A percentile compares a stretch with the other conserved stretches of the same genome.
These are phyloP conservation scores for Colletotrichum gigasporum DNA, from an alignment of 2,329 filamentous ascomycete genomes.

Conservation along the genomic window DNA sequence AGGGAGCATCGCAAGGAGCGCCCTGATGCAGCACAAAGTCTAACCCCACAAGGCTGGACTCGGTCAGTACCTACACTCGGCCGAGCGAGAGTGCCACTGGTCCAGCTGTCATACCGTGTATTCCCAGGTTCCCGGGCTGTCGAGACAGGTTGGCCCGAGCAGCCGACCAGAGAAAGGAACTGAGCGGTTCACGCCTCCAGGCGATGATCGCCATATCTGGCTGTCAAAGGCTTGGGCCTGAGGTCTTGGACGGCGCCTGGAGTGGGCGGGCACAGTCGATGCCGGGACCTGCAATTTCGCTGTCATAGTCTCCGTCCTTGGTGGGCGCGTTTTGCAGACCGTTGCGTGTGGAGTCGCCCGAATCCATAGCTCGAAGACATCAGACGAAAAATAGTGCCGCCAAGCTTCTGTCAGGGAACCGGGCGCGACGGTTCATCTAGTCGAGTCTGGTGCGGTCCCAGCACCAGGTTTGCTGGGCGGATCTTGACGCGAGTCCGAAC, in stretches of 20 bases:
- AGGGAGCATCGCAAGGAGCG: slow-evolving; percentile 19
- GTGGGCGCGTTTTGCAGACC: background rate
- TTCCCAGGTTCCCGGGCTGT: slow-evolving; percentile 3
- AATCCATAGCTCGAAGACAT: slow-evolving; percentile 13
- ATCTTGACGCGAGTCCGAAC: slow-evolving; percentile 5
- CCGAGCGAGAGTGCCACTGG: slow-evolving; percentile 11
- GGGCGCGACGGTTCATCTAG: slow-evolving; percentile 14
- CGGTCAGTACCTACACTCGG: slow-evolving; percentile 3
- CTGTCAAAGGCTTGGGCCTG: background rate
- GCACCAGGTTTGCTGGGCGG: background rate
- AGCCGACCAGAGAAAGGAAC: background rate
- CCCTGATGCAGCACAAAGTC: slow-evolving; percentile 3
- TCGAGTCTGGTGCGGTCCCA: slow-evolving; percentile 7
- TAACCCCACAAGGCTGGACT: slow-evolving; percentile 23
- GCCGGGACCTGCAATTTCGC: slow-evolving; percentile 21
- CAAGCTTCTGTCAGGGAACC: slow-evolving; percentile 21
- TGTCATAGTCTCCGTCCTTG: background rate
- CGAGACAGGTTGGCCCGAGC: background rate
- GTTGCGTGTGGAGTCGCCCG: slow-evolving; percentile 4
- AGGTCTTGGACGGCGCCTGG: slow-evolving; percentile 5
- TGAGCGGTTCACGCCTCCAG: background rate
- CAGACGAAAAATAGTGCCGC: slow-evolving; percentile 20
- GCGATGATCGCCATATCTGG: slow-evolving; percentile 11
- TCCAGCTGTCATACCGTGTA: background rate
- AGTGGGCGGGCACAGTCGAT: slow-evolving; percentile 16